Conservation (phyloP, 1,284 basidiomycete genomes). For the Boletus calvinii region DNA sequence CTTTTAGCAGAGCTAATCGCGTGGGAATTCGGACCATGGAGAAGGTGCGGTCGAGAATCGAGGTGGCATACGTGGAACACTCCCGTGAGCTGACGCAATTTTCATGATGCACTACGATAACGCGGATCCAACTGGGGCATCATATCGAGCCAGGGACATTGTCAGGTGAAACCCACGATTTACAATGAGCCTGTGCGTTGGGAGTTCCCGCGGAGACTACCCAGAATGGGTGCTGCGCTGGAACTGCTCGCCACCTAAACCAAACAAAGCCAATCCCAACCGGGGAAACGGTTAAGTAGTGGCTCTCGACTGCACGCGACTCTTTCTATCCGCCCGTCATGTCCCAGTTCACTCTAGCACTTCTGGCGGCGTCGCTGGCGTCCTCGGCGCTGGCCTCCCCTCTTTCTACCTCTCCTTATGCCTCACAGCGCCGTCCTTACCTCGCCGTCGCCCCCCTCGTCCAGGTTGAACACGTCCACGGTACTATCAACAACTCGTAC, state of each 20-base stretch:
- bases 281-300: conserved; percentile 24
- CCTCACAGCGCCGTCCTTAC: conserved; percentile 42
- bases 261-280: conserved; percentile 32
- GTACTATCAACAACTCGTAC: conserved; percentile 83
- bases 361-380: conserved; percentile 46
- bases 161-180: neutral
- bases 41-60: too few relatives aligned
- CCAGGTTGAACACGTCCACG: conserved; percentile 59
- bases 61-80: neutral
- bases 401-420: conserved; percentile 60
- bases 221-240: neutral
- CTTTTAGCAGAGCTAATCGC: too few relatives aligned
- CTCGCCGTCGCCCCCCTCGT: conserved; percentile 59
- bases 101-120: too few relatives aligned
- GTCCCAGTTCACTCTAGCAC: conserved; percentile 38
- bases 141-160: too few relatives aligned
- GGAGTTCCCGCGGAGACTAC: neutral
- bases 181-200: neutral
- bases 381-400: conserved; percentile 49
- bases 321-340: conserved; percentile 34
- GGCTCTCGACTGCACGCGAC: neutral
- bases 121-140: too few relatives aligned
- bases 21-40: too few relatives aligned
- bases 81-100: neutral
- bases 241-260: conserved; percentile 24